Base-by-base conservation (phyloP, 2,329 filamentous ascomycete genomes). In the Ophiostoma australiae region DNA sequence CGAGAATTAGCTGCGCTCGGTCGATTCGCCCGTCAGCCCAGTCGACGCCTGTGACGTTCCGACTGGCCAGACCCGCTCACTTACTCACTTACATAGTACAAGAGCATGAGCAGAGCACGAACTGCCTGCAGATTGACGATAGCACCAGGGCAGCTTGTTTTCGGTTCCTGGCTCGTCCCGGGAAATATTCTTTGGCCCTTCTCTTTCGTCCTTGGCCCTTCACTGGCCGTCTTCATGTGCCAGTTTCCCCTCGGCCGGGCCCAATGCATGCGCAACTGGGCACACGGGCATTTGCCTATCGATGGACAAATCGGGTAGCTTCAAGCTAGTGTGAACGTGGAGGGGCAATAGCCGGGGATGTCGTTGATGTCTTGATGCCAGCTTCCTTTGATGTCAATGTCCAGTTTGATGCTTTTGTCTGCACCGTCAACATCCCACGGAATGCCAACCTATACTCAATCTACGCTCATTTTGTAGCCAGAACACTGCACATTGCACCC, bases 161-260 rank as follows among this genome's bases (percentile, higher is more conserved):
- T 63, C 58, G 27, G 52, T n/a, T 65, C 61, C 10, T 39, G 61
- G 63, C 4, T 65, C 61, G 70, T 73, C 72, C 75, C 75, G 75
- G 75, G 72, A 76, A 76, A 76, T 76, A 72, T 72, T 76, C 75
- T 76, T 76, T 67, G 61, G 15, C 10, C 13, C 58, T 13, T n/a
- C 35, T 39, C 35, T 37, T 20, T 15, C 41, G 17, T 20, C 1
- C 20, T 20, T 48, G 15, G 15, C 20, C 44, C 20, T 17, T n/a
- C 6, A 41, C 10, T 41, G 39, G 27, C 39, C 44, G 20, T 7
- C 7, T 48, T 17, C 61, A 65, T 39, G 23, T 39, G 35, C 33
- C 35, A 39, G 63, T 73, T 76, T 76, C 76, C 76, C 73, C 76
- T 77, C 76, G 76, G 74, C 76, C 76, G 76, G 75, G 33, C 23